Evolutionary conservation across 2,329 filamentous ascomycete genomes (phyloP).

Genomic region (Beauveria australis): DNA sequence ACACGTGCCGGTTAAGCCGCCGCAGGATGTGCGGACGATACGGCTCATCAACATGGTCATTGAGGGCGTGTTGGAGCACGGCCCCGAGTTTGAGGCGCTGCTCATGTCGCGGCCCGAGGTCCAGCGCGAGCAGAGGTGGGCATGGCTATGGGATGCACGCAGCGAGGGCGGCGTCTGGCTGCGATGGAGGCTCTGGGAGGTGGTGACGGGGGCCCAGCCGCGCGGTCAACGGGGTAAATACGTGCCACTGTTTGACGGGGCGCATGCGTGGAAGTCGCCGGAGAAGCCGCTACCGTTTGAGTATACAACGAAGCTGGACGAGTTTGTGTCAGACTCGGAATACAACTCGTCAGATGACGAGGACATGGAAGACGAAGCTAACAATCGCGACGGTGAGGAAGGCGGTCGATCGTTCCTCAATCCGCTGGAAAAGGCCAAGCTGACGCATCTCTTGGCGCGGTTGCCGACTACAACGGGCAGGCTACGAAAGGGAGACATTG

Average conservation of each 20-base stretch:
- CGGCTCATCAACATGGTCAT: slow-evolving; percentile 82
- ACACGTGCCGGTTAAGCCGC: slow-evolving; percentile 66
- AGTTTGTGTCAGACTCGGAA: slow-evolving; percentile 75
- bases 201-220: slow-evolving; percentile 58
- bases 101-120: slow-evolving; percentile 82
- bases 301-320: slow-evolving; percentile 65
- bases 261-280: slow-evolving; percentile 69
- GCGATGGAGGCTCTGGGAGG: slow-evolving; percentile 82
- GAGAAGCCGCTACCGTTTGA: slow-evolving; percentile 70
- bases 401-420: slow-evolving; percentile 61
- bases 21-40: slow-evolving; percentile 68
- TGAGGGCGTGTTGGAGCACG: slow-evolving; percentile 70
- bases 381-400: slow-evolving; percentile 34
- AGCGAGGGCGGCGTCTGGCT: slow-evolving; percentile 82
- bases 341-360: slow-evolving; percentile 86
- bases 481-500: slow-evolving; percentile 77
- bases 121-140: slow-evolving; percentile 81
- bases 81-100: slow-evolving; percentile 81
- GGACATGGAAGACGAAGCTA: slow-evolving; percentile 51
- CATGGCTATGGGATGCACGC: slow-evolving; percentile 85
- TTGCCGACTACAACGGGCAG: slow-evolving; percentile 68
- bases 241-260: slow-evolving; percentile 64
- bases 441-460: slow-evolving; percentile 75
- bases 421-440: slow-evolving; percentile 73
- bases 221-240: slow-evolving; percentile 42